Evolutionary conservation across 306 rosid genomes (phyloP), one percentile per base, ranked within the genome.

Genomic region (Oxytropis ochrocephala): DNA sequence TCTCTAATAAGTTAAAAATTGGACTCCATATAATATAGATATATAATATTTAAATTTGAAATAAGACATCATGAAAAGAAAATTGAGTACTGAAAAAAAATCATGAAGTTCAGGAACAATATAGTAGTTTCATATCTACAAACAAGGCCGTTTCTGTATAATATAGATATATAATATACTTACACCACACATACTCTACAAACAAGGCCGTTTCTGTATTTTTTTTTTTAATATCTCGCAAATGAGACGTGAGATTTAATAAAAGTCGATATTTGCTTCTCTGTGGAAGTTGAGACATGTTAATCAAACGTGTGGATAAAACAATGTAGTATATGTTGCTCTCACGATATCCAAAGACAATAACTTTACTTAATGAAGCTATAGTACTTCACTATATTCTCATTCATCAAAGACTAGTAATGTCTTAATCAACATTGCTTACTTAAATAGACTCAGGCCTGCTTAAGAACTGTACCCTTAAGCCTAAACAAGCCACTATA

Each of bases 321-420:
- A 60, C 66, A 4, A 9, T 11, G 2, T 14, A 5, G 0, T 5
- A 27, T 14, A 29, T 24, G 73, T 19, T 36, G 51, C 16, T 54
- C 48, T 54, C 48, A 32, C 48, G 42, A 17, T 46, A 71, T 57
- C 76, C 59, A 18, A 71, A 46, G 29, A 35, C 49, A 71, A 57
- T 33, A 41, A 58, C 54, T 39, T 33, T 29, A 58, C 54, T 39
- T 53, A 13, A 29, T 67, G 46, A 16, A 42, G 18, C 64, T 41
- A 69, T 8, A 42, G 17, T n/a, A n/a, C n/a, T 4, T 30, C 8
- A 41, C 17, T 30, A 13, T 1, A 44, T 46, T 46, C 13, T 57
- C 30, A 57, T 71, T 36, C 21, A 50, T 61, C 62, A 61, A 49
- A 61, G 5, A 43, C 41, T 36, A 61, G 67, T 17, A 70, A 56